Conservation (phyloP, 371 early-diverging fungal species). For the Mortierella sp. region DNA sequence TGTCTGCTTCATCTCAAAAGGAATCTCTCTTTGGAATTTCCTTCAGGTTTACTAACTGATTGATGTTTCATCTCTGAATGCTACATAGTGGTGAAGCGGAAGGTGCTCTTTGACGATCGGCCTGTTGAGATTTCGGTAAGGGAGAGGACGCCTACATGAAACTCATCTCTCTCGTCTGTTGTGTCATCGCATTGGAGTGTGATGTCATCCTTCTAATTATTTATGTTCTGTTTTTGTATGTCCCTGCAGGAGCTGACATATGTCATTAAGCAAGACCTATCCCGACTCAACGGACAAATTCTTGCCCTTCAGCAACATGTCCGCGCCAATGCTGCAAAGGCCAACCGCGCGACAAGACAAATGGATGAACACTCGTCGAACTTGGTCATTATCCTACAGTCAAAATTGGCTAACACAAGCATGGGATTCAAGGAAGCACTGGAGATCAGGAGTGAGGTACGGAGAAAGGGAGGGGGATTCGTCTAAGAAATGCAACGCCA, state of each 20-base stretch:
- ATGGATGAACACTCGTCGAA: conserved; percentile 93
- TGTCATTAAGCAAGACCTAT: conserved; percentile 93
- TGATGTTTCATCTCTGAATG: conserved; percentile 2
- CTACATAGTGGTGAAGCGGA: conserved; percentile 77
- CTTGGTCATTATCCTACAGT: conserved; percentile 92
- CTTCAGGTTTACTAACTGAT: neutral
- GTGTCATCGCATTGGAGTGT: neutral
- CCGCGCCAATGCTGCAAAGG: conserved; percentile 69
- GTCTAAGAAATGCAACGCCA: neutral
- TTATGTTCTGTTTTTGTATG: neutral
- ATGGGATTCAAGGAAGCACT: conserved; percentile 94
- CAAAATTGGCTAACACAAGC: conserved; percentile 90
- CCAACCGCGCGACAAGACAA: conserved; percentile 72
- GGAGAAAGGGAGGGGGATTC: neutral
- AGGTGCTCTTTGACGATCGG: conserved; percentile 81
- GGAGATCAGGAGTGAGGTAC: conserved; percentile 87
- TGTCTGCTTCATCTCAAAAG: too few species aligned
- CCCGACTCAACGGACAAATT: conserved; percentile 90
- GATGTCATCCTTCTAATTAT: neutral
- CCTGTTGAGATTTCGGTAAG: conserved; percentile 81
- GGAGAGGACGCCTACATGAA: neutral
- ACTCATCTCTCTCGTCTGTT: neutral
- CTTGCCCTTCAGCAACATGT: conserved; percentile 81
- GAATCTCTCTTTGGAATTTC: neutral
- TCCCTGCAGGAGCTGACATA: conserved; percentile 82